Evolutionary conservation across 2,329 filamentous ascomycete genomes (phyloP).

Genomic region (Ilyonectria sp.): DNA sequence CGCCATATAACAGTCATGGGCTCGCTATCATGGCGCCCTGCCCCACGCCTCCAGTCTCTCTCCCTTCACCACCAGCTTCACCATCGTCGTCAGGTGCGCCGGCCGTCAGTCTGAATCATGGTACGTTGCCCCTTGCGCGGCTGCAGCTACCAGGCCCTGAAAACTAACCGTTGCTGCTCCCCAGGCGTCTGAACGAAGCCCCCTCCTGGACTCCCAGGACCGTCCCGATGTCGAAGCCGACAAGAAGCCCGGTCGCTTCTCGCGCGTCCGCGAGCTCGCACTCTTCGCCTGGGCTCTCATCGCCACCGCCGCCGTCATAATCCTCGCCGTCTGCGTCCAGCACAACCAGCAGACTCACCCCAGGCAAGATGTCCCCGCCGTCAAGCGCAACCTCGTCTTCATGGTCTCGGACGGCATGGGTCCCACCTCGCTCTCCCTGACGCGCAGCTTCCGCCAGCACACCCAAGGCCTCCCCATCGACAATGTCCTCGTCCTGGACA

Average conservation of each 20-base stretch:
- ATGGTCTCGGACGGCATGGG: constrained; percentile 99
- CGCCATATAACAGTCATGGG: constrained; percentile 29
- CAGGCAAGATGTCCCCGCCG: constrained; percentile 57
- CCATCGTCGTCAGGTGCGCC: constrained; percentile 10
- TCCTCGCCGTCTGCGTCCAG: constrained; percentile 84
- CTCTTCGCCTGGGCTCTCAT: constrained; percentile 87
- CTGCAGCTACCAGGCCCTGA: background rate
- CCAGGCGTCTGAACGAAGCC: constrained; percentile 59
- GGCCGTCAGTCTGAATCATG: constrained; percentile 32
- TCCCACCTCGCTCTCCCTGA: constrained; percentile 89
- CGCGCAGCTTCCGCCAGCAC: constrained; percentile 87
- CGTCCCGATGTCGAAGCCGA: constrained; percentile 48
- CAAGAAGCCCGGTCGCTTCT: constrained; percentile 48
- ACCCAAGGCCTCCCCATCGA: constrained; percentile 79
- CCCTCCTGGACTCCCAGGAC: constrained; percentile 57
- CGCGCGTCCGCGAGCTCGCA: constrained; percentile 77
- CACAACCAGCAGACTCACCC: constrained; percentile 72
- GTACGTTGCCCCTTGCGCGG: constrained; percentile 2
- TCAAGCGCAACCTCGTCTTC: constrained; percentile 95
- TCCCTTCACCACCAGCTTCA: background rate
- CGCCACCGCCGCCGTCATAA: constrained; percentile 83
- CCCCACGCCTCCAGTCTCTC: constrained; percentile 5
- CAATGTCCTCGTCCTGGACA: constrained; percentile 85
- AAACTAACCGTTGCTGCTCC: constrained; percentile 36
- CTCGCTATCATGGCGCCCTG: constrained; percentile 2